These are phyloP conservation scores for Mucor piriformis DNA, from an alignment of 371 early-diverging fungal species.

Conservation along the genomic window DNA sequence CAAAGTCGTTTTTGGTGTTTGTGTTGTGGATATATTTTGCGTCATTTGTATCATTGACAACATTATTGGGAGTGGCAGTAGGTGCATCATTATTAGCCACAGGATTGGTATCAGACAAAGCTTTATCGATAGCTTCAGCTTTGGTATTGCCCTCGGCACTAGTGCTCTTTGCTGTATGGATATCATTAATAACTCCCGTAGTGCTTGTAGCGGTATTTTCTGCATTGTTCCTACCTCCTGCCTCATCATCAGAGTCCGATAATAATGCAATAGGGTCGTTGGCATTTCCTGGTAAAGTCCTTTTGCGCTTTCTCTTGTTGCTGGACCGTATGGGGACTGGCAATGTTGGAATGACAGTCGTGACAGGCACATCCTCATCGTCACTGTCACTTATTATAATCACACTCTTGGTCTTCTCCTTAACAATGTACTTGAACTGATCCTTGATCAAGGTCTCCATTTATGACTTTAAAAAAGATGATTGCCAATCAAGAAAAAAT, in stretches of 20 bases:
- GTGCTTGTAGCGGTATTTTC: background rate
- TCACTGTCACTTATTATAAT: constrained; percentile 13
- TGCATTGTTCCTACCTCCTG: background rate
- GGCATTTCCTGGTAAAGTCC: background rate
- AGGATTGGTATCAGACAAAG: too few relatives aligned
- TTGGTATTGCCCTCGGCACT: too few relatives aligned
- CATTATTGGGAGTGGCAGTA: too few relatives aligned
- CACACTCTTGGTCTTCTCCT: constrained; percentile 4
- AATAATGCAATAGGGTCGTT: background rate
- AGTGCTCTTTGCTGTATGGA: too few relatives aligned
- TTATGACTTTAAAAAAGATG: background rate
- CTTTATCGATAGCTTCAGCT: too few relatives aligned
- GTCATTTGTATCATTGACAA: too few relatives aligned
- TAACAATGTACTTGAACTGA: constrained; percentile 5
- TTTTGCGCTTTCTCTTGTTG: background rate
- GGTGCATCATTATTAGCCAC: too few relatives aligned
- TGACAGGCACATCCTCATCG: background rate
- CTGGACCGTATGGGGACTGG: background rate
- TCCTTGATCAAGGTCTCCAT: background rate
- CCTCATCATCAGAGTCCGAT: background rate
- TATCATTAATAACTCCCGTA: background rate
- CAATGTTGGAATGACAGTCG: background rate
- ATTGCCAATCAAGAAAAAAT: background rate
- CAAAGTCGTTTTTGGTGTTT: too few relatives aligned
- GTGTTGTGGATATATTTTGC: too few relatives aligned